Conservation (phyloP, 768 basidiomycete species). For the Leccinum broughii region DNA sequence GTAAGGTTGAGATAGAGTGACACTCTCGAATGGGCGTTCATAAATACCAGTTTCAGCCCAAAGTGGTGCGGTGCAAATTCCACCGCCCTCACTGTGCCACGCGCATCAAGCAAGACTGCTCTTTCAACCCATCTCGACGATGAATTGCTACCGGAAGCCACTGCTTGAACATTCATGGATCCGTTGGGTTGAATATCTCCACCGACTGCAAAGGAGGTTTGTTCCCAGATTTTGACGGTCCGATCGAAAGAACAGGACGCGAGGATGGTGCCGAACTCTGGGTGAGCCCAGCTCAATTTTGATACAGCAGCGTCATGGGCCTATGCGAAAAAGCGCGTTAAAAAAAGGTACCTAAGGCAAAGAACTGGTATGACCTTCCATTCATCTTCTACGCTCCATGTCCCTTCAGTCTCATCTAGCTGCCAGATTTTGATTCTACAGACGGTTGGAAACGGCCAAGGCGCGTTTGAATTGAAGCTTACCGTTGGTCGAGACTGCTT, state of each 20-base stretch:
- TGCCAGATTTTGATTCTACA: constrained; percentile 81
- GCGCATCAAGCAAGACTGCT: constrained; percentile 76
- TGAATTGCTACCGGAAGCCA: constrained; percentile 22
- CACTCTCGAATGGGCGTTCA: background rate
- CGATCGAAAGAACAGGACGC: constrained; percentile 90
- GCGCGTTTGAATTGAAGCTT: constrained; percentile 15
- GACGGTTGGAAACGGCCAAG: constrained; percentile 13
- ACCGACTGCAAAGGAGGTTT: constrained; percentile 40
- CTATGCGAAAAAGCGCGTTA: constrained; percentile 39
- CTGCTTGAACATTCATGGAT: constrained; percentile 14
- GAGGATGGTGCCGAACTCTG: constrained; percentile 85
- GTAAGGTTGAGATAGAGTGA: background rate
- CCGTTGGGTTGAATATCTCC: constrained; percentile 29
- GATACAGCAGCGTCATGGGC: constrained; percentile 94
- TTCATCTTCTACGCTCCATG: constrained; percentile 80
- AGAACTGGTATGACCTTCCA: constrained; percentile 72
- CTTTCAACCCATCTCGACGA: constrained; percentile 69
- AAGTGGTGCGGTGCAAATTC: constrained; percentile 88
- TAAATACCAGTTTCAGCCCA: constrained; percentile 81
- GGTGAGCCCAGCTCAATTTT: constrained; percentile 86
- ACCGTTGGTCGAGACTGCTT: constrained; percentile 83
- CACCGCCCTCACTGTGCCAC: constrained; percentile 80
- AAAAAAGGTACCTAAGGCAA: background rate
- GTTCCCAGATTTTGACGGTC: constrained; percentile 92
- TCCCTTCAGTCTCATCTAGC: constrained; percentile 67